These are phyloP conservation scores for Gilbertella persicaria DNA, from an alignment of 371 early-diverging fungal species.

Conservation along the genomic window DNA sequence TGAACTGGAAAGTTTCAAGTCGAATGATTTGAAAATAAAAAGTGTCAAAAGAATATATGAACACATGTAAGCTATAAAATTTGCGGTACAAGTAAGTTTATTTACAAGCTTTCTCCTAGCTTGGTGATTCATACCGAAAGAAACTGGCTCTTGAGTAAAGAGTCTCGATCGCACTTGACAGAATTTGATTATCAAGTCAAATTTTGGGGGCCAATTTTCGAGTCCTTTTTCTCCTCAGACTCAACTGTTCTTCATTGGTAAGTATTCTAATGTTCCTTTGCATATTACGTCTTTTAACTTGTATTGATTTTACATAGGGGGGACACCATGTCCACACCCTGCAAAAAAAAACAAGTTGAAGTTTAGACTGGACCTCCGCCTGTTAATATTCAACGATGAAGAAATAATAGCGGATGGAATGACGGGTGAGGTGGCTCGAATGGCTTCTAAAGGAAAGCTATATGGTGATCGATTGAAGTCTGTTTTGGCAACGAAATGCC, in stretches of 20 bases:
- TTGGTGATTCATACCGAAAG: not conserved
- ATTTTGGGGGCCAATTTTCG: not conserved
- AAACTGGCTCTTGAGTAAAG: no score
- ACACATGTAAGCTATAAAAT: conserved; percentile 3
- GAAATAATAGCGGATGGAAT: no score
- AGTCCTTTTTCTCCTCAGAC: not conserved
- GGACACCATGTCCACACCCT: no score
- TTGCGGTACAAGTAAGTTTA: conserved; percentile 1
- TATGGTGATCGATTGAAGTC: not conserved
- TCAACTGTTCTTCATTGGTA: not conserved
- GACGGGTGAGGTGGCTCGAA: not conserved
- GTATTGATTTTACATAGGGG: no score
- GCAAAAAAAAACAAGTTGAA: no score
- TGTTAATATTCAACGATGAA: no score
- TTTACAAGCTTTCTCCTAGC: no score
- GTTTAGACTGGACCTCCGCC: no score
- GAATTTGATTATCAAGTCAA: not conserved
- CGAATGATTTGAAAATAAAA: not conserved
- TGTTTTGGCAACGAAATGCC: not conserved
- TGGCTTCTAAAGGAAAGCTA: not conserved
- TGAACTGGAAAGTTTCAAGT: not conserved
- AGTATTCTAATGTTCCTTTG: not conserved
- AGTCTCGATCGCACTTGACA: no score
- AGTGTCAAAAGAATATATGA: conserved; percentile 1
- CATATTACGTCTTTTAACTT: no score